A percentile compares a stretch with the other conserved stretches of the same genome.
Evolutionary conservation across 2,329 filamentous ascomycete species (phyloP).

Genomic region (Sclerotinia minor): DNA sequence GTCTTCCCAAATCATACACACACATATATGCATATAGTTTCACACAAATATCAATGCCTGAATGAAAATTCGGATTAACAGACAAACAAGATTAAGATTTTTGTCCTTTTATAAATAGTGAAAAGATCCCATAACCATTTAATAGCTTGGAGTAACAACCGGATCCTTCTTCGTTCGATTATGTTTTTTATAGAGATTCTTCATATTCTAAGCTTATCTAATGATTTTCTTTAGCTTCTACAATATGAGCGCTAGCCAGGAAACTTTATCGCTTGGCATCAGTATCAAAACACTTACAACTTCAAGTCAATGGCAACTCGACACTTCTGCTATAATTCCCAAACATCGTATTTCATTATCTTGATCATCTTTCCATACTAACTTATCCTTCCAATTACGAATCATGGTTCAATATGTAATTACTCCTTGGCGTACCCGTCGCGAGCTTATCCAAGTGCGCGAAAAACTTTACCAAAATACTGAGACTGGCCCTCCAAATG

Average conservation of each 20-base stretch:
- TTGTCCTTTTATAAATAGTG: not conserved
- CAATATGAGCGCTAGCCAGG: conserved; percentile 1
- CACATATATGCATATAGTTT: not conserved
- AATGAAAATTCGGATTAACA: not conserved
- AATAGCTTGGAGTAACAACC: not conserved
- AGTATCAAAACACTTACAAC: not conserved
- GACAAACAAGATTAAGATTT: not conserved
- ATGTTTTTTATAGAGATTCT: too few species aligned
- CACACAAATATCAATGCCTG: conserved; percentile 11
- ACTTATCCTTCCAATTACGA: not conserved
- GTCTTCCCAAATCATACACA: conserved; percentile 1
- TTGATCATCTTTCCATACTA: not conserved
- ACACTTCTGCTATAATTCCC: not conserved
- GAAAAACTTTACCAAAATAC: conserved; percentile 58
- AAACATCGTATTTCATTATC: not conserved
- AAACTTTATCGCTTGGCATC: not conserved
- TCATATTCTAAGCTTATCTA: not conserved
- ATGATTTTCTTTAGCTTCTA: not conserved
- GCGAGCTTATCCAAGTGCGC: conserved; percentile 66
- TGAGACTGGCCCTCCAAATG: conserved; percentile 49
- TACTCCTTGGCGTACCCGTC: conserved; percentile 69
- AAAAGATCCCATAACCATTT: too few species aligned
- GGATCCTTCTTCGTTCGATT: too few species aligned
- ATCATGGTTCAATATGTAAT: conserved; percentile 69
- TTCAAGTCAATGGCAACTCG: not conserved